Evolutionary conservation across 495 filamentous ascomycete species (phyloP).

Genomic region (Annulohypoxylon maeteangense): DNA sequence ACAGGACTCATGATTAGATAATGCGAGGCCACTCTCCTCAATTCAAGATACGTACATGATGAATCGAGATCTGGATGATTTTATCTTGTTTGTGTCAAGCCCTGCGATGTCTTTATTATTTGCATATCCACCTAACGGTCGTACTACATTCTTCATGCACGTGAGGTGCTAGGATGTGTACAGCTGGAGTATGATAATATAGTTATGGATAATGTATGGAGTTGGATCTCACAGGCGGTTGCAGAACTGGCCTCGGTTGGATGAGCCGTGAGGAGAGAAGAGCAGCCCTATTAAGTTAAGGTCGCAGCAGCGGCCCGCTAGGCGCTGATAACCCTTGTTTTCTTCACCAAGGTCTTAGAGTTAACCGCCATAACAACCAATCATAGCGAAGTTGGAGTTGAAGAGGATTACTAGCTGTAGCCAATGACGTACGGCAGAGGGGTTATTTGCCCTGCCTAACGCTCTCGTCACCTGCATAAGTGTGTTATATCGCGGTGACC

Average conservation of each 20-base stretch:
- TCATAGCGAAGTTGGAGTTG: constrained; percentile 13
- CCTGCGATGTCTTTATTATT: background rate
- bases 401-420: constrained; percentile 29
- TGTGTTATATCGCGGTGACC: constrained; percentile 21
- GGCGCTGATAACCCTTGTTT: constrained; percentile 37
- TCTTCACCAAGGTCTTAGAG: constrained; percentile 18
- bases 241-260: constrained; percentile 37
- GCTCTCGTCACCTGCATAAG: constrained; percentile 45
- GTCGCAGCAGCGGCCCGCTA: constrained; percentile 43
- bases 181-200: constrained; percentile 21
- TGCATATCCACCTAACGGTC: background rate
- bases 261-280: constrained; percentile 29
- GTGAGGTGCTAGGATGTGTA: constrained; percentile 6
- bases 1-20: constrained; percentile 26
- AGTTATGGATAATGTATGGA: constrained; percentile 13
- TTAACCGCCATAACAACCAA: constrained; percentile 41
- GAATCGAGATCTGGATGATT: constrained; percentile 11
- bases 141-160: constrained; percentile 4
- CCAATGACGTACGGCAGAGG: constrained; percentile 44
- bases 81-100: background rate
- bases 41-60: constrained; percentile 34
- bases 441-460: constrained; percentile 10
- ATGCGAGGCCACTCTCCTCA: constrained; percentile 48
- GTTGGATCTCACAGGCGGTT: constrained; percentile 36
- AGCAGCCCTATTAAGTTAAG: constrained; percentile 35